Conservation (phyloP, 176 grass and related monocot species). For the Raddia guianensis region DNA sequence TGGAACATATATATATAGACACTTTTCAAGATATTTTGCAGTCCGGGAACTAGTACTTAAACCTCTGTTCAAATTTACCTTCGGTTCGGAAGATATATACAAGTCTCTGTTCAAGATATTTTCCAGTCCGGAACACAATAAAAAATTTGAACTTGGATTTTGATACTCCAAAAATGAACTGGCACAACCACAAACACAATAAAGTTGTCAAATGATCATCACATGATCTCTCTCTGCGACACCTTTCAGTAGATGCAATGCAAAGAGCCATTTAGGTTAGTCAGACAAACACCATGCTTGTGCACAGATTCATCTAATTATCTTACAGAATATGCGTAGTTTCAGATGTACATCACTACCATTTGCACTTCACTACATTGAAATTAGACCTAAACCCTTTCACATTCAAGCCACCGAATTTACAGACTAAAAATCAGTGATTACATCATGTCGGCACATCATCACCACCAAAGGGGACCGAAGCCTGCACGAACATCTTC, state of each 20-base stretch:
- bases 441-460: constrained; percentile 57
- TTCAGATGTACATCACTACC: constrained; percentile 9
- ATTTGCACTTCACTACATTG: neutral
- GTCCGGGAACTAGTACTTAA: too few relatives aligned
- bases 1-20: too few relatives aligned
- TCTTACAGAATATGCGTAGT: constrained; percentile 24
- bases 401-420: neutral
- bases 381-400: neutral
- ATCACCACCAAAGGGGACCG: constrained; percentile 34
- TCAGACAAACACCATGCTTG: constrained; percentile 17
- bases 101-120: too few relatives aligned
- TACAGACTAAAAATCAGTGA: constrained; percentile 9
- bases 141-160: too few relatives aligned
- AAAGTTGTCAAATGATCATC: too few relatives aligned
- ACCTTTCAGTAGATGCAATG: neutral
- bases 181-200: too few relatives aligned
- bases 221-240: too few relatives aligned
- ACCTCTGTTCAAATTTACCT: too few relatives aligned
- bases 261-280: neutral
- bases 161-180: too few relatives aligned
- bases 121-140: too few relatives aligned
- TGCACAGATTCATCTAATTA: neutral
- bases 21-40: too few relatives aligned
- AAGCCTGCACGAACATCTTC: constrained; percentile 41
- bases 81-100: too few relatives aligned